Percentiles rank a stretch among this genome's conserved stretches.
These are phyloP conservation scores for Grosmannia huntii DNA, from an alignment of 2,329 filamentous ascomycete genomes.

Conservation along the genomic window DNA sequence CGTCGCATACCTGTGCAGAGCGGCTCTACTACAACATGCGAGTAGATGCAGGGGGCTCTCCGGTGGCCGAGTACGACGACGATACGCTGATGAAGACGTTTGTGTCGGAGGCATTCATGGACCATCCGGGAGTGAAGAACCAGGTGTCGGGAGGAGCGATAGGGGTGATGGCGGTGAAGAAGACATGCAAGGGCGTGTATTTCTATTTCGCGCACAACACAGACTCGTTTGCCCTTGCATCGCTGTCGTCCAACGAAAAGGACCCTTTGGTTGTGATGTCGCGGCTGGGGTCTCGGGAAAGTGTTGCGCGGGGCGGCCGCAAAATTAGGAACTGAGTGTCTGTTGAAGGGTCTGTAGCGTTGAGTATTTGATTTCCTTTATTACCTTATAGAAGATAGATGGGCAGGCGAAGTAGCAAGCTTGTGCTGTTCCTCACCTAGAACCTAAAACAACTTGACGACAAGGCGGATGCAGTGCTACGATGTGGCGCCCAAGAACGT, in stretches of 20 bases:
- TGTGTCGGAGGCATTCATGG: slow-evolving; percentile 83
- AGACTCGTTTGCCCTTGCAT: slow-evolving; percentile 74
- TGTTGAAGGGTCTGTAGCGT: not conserved
- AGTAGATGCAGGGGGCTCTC: slow-evolving; percentile 45
- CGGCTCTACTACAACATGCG: slow-evolving; percentile 62
- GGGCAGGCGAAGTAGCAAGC: not conserved
- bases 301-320: slow-evolving; percentile 27
- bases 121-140: slow-evolving; percentile 69
- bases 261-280: slow-evolving; percentile 81
- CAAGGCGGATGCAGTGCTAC: not conserved
- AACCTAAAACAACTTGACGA: slow-evolving; percentile 1
- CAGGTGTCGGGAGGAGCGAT: slow-evolving; percentile 80
- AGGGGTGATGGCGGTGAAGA: slow-evolving; percentile 83
- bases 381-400: not conserved
- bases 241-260: slow-evolving; percentile 69
- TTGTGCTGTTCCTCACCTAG: not conserved
- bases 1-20: slow-evolving; percentile 74
- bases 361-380: not conserved
- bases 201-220: slow-evolving; percentile 96
- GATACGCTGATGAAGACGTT: slow-evolving; percentile 61
- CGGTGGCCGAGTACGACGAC: slow-evolving; percentile 61
- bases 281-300: slow-evolving; percentile 32
- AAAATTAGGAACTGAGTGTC: slow-evolving; percentile 25
- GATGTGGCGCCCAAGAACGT: not conserved
- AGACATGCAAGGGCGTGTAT: slow-evolving; percentile 59